phyloP scores from a whole-genome alignment of 257 asterid genomes.

The Verbascum thapsus region DNA sequence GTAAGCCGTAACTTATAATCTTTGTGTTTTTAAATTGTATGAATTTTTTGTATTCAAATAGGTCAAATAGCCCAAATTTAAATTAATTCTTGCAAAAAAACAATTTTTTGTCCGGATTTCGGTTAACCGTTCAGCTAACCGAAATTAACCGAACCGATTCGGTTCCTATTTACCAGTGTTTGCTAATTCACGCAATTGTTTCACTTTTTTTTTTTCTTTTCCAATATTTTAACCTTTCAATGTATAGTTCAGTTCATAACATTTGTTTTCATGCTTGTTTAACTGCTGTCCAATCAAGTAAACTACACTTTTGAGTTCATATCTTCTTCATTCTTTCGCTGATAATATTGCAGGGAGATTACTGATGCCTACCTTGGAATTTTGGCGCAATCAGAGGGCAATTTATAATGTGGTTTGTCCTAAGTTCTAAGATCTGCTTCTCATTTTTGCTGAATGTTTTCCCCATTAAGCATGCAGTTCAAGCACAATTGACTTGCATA shows the following conservation, averaged over 20 bases:
- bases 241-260: conserved; percentile 3
- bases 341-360: conserved; percentile 59
- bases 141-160: too few relatives aligned
- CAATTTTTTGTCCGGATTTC: too few relatives aligned
- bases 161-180: too few relatives aligned
- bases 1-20: too few relatives aligned
- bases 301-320: background rate
- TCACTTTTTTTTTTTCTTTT: background rate
- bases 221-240: conserved; percentile 2
- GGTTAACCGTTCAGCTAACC: too few relatives aligned
- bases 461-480: conserved; percentile 9
- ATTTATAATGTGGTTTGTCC: conserved; percentile 57
- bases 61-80: too few relatives aligned
- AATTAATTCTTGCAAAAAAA: too few relatives aligned
- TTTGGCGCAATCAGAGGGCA: conserved; percentile 76
- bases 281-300: conserved; percentile 14
- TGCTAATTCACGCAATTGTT: background rate
- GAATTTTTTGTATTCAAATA: too few relatives aligned
- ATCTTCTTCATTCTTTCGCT: conserved; percentile 3
- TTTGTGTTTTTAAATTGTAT: too few relatives aligned
- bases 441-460: background rate
- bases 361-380: conserved; percentile 64
- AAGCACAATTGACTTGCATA: background rate
- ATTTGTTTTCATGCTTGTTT: background rate
- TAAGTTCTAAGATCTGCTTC: conserved; percentile 3